These are phyloP conservation scores for Coniosporium tulheliwenetii DNA, from an alignment of 2,329 filamentous ascomycete genomes.

Conservation along the genomic window DNA sequence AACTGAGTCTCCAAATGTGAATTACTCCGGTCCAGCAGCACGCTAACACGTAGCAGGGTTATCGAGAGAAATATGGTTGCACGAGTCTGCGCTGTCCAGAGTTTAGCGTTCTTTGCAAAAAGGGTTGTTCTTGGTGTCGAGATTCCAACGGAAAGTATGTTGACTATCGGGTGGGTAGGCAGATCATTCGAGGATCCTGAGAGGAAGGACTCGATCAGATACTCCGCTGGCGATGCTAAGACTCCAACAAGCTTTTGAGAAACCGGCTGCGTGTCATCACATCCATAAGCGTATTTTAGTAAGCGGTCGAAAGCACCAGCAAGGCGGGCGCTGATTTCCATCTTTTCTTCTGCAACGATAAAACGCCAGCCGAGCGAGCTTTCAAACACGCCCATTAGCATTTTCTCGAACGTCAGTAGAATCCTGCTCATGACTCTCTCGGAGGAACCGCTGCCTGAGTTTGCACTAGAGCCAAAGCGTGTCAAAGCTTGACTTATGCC, in stretches of 20 bases:
- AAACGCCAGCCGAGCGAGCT: constrained; percentile 81
- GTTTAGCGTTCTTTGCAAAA: background rate
- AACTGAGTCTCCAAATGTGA: constrained; percentile 60
- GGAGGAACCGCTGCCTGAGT: constrained; percentile 54
- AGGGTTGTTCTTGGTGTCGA: constrained; percentile 19
- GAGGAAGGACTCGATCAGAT: constrained; percentile 64
- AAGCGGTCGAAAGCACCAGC: constrained; percentile 56
- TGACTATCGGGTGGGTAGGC: constrained; percentile 61
- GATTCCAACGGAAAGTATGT: constrained; percentile 49
- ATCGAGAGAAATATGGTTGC: constrained; percentile 51
- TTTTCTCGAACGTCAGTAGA: constrained; percentile 56
- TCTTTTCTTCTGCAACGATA: constrained; percentile 48
- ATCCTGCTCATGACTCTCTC: constrained; percentile 63
- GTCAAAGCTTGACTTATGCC: constrained; percentile 35
- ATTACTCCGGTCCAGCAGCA: constrained; percentile 45
- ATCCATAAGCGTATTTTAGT: constrained; percentile 56
- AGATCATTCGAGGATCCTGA: constrained; percentile 53
- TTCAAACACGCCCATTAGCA: constrained; percentile 70
- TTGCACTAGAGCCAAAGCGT: constrained; percentile 28
- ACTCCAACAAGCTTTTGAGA: constrained; percentile 40
- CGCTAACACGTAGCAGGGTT: constrained; percentile 54
- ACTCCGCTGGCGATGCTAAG: constrained; percentile 57
- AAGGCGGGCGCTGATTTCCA: constrained; percentile 52
- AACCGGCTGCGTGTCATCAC: constrained; percentile 43
- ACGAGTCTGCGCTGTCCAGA: constrained; percentile 33